Conservation (phyloP, 805 yeast genomes). For the Pichia kluyveri region DNA sequence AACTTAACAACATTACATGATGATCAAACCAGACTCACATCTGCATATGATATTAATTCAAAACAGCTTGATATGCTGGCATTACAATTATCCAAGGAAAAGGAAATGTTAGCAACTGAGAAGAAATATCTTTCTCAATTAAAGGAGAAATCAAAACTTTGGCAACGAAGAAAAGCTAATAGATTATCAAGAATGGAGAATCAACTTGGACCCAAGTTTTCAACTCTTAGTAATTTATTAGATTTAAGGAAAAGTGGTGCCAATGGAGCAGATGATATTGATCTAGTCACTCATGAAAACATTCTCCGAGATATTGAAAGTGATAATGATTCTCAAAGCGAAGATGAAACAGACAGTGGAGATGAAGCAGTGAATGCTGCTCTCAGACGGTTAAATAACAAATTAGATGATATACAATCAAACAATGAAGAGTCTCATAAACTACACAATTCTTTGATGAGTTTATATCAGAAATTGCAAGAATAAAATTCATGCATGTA, state of each 20-base stretch:
- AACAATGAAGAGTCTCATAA: not conserved
- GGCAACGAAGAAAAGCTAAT: slow-evolving; percentile 10
- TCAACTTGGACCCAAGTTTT: slow-evolving; percentile 2
- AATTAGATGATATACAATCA: not conserved
- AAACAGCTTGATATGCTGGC: slow-evolving; percentile 19
- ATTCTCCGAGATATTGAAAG: not conserved
- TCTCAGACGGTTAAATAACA: not conserved
- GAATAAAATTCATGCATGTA: no score
- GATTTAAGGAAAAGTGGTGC: slow-evolving; percentile 1
- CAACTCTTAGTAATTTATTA: not conserved
- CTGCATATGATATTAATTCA: slow-evolving; percentile 20
- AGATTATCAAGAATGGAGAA: slow-evolving; percentile 8
- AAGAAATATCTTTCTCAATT: slow-evolving; percentile 14
- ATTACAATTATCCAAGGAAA: slow-evolving; percentile 16
- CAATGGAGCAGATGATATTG: not conserved
- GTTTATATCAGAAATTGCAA: not conserved
- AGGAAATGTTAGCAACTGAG: slow-evolving; percentile 13
- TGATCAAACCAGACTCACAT: slow-evolving; percentile 15
- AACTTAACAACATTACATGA: slow-evolving; percentile 19
- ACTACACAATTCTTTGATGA: not conserved
- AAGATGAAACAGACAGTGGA: not conserved
- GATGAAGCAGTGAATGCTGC: slow-evolving; percentile 7
- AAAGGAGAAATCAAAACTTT: slow-evolving; percentile 9
- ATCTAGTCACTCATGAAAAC: not conserved
- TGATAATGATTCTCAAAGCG: not conserved